A percentile compares a stretch with the other conserved stretches of the same genome.
Evolutionary conservation across 2,329 filamentous ascomycete genomes (phyloP).

Genomic region (Fusarium sp.): DNA sequence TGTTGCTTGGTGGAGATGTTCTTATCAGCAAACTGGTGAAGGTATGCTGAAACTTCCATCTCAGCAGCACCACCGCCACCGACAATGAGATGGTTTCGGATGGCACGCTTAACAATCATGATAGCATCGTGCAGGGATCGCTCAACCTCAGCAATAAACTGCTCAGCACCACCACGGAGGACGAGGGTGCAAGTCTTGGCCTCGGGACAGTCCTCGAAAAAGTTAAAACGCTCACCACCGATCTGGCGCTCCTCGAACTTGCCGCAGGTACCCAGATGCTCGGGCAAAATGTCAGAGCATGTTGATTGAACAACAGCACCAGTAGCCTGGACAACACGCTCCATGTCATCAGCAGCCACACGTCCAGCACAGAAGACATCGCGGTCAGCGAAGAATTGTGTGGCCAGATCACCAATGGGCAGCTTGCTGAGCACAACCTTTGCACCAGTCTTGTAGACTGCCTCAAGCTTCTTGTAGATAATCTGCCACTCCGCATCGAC

Average conservation of each 20-base stretch:
- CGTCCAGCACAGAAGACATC: constrained; percentile 98
- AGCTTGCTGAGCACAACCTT: constrained; percentile 98
- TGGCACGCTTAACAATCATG: constrained; percentile 99
- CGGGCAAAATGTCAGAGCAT: constrained; percentile 90
- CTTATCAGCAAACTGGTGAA: constrained; percentile 92
- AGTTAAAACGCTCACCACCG: constrained; percentile 96
- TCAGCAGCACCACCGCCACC: constrained; percentile 94
- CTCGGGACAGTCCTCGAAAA: constrained; percentile 95
- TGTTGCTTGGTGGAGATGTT: constrained; percentile 96
- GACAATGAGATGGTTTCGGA: constrained; percentile 94
- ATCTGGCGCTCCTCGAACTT: constrained; percentile 96
- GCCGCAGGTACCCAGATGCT: constrained; percentile 92
- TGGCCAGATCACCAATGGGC: constrained; percentile 96
- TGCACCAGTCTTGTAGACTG: constrained; percentile 90
- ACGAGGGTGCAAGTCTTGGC: constrained; percentile 98
- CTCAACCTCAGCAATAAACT: constrained; percentile 99
- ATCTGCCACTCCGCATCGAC: constrained; percentile 99
- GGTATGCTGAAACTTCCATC: constrained; percentile 96
- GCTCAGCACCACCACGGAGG: constrained; percentile 94
- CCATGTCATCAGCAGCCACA: constrained; percentile 90
- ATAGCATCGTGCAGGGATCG: constrained; percentile 98
- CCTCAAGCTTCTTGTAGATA: constrained; percentile 99
- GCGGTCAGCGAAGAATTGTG: constrained; percentile 97
- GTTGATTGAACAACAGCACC: constrained; percentile 94
- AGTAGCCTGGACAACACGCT: constrained; percentile 94